Evolutionary conservation across 345 rosid genomes (phyloP).

Genomic region (Salix brachista): DNA sequence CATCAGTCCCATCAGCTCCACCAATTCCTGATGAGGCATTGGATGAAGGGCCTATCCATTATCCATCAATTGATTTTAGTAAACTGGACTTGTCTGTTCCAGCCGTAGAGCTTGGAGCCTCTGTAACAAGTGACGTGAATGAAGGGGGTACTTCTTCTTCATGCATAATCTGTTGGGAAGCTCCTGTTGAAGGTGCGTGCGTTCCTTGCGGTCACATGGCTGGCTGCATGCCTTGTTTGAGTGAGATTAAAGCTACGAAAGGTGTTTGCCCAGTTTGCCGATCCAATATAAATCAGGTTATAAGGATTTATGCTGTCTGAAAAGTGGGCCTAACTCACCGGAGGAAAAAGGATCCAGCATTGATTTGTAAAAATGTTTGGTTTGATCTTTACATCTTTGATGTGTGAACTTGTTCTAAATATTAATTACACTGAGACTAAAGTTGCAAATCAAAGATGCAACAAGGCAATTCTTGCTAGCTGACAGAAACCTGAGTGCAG

Average conservation of each 20-base stretch:
- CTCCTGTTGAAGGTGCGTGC: slow-evolving; percentile 27
- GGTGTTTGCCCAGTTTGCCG: slow-evolving; percentile 29
- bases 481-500: not conserved
- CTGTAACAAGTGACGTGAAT: slow-evolving; percentile 8
- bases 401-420: not conserved
- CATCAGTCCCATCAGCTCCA: slow-evolving; percentile 26
- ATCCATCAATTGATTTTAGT: slow-evolving; percentile 21
- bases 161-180: slow-evolving; percentile 28
- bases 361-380: not conserved
- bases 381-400: too few species aligned
- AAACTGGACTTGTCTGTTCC: slow-evolving; percentile 6
- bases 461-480: not conserved
- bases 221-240: slow-evolving; percentile 31
- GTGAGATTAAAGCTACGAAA: slow-evolving; percentile 19
- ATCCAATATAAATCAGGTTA: slow-evolving; percentile 12
- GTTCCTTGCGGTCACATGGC: slow-evolving; percentile 33
- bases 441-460: not conserved
- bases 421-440: not conserved
- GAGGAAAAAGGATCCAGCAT: not conserved
- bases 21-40: slow-evolving; percentile 16
- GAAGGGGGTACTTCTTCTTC: slow-evolving; percentile 15
- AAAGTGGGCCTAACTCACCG: not conserved
- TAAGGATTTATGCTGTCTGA: slow-evolving; percentile 30
- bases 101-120: slow-evolving; percentile 3
- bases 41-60: slow-evolving; percentile 14